Percentiles rank a stretch among this genome's conserved stretches.
Evolutionary conservation across 2,329 filamentous ascomycete genomes (phyloP).

Genomic region (Metarhizium brunneum): DNA sequence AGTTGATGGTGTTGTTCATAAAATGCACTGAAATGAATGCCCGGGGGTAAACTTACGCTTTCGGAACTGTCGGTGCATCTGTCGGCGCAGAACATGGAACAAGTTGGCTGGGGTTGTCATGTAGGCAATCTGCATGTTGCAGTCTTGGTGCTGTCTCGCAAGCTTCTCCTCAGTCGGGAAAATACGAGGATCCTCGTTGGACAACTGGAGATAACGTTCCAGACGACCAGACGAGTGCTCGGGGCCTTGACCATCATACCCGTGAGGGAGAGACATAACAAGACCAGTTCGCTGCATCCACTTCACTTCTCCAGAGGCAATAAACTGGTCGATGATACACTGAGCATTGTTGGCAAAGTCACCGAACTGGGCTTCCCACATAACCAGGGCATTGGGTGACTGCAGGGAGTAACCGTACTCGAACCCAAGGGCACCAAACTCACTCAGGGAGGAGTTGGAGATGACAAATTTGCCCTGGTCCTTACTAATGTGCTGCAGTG

Average conservation of each 20-base stretch:
- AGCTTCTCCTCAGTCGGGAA: conserved; percentile 86
- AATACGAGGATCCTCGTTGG: conserved; percentile 91
- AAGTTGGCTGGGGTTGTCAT: conserved; percentile 94
- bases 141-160: conserved; percentile 95
- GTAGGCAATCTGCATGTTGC: conserved; percentile 98
- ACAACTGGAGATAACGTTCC: conserved; percentile 94
- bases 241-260: conserved; percentile 95
- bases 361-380: conserved; percentile 99
- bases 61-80: conserved; percentile 98
- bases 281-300: conserved; percentile 98
- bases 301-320: conserved; percentile 94
- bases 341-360: conserved; percentile 99
- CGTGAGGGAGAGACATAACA: conserved; percentile 92
- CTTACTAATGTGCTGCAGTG: conserved; percentile 77
- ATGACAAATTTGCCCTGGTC: conserved; percentile 96
- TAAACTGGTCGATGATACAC: conserved; percentile 98
- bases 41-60: conserved; percentile 62
- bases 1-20: neutral
- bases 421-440: conserved; percentile 74
- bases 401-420: conserved; percentile 98
- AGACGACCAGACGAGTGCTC: conserved; percentile 97
- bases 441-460: conserved; percentile 80
- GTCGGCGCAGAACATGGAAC: conserved; percentile 92
- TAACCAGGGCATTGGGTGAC: conserved; percentile 91
- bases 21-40: neutral